Evolutionary conservation across 345 rosid species (phyloP).

Genomic region (Turnera subulata): DNA sequence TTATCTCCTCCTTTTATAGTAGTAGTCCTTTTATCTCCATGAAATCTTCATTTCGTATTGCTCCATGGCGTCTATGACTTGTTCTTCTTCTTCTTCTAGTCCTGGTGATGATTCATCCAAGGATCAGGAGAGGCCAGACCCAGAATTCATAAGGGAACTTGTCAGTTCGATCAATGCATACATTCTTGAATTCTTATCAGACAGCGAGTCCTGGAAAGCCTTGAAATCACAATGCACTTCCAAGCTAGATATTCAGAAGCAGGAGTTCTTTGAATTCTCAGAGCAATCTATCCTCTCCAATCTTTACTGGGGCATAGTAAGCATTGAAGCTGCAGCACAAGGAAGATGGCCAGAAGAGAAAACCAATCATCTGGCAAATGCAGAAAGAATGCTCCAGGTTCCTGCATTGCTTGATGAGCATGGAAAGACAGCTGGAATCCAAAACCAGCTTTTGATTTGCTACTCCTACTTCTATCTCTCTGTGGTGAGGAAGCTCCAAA

Average conservation of each 20-base stretch:
- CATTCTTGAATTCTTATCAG: constrained; percentile 30
- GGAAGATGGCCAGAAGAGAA: constrained; percentile 36
- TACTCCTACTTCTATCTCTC: constrained; percentile 25
- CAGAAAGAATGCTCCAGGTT: constrained; percentile 80
- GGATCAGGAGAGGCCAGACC: constrained; percentile 34
- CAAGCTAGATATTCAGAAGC: constrained; percentile 35
- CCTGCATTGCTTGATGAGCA: constrained; percentile 83
- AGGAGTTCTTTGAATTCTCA: constrained; percentile 48
- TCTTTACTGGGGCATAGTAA: constrained; percentile 71
- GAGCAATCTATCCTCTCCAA: constrained; percentile 64
- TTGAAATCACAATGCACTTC: constrained; percentile 42
- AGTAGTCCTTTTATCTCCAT: constrained; percentile 11
- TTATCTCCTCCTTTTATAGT: constrained; percentile 15
- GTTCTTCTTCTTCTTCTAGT: constrained; percentile 1
- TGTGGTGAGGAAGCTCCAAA: constrained; percentile 48
- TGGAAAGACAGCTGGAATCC: constrained; percentile 59
- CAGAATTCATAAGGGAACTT: constrained; percentile 37
- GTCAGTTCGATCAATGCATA: constrained; percentile 41
- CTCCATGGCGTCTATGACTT: neutral
- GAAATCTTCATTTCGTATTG: neutral
- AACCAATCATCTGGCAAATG: constrained; percentile 29
- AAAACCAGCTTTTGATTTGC: constrained; percentile 36
- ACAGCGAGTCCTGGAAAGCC: constrained; percentile 31
- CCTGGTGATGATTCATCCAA: constrained; percentile 2
- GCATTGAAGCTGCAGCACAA: constrained; percentile 52